Evolutionary conservation across 2,329 filamentous ascomycete genomes (phyloP).

Genomic region (Blastomyces percursus): DNA sequence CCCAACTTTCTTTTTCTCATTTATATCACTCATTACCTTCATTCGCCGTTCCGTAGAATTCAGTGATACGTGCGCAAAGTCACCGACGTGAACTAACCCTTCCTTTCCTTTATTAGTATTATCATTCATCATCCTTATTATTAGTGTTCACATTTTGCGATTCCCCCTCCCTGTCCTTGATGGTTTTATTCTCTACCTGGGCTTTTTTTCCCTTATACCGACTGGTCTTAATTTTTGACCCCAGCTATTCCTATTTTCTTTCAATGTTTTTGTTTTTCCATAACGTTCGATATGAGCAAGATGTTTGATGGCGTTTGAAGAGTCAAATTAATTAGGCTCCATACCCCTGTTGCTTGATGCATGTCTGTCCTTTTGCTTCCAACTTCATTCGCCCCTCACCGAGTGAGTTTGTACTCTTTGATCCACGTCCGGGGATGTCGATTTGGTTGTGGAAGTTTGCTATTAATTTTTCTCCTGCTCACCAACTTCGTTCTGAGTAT

Average conservation of each 20-base stretch:
- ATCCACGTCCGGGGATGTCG: neutral
- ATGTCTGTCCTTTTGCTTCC: neutral
- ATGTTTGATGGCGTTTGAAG: conserved; percentile 2
- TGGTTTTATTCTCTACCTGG: neutral
- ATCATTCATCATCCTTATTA: neutral
- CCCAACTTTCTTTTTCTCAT: neutral
- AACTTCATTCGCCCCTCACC: neutral
- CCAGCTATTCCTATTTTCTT: neutral
- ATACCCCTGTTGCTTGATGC: neutral
- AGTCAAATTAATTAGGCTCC: neutral
- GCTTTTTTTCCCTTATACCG: neutral
- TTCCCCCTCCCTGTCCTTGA: neutral
- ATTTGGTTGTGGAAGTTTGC: neutral
- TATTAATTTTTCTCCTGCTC: neutral
- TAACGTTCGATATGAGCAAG: conserved; percentile 5
- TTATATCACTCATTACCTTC: conserved; percentile 4
- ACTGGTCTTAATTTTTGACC: conserved; percentile 1
- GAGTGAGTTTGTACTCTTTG: neutral
- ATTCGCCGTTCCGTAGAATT: neutral
- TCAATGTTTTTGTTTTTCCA: neutral
- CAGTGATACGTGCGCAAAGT: neutral
- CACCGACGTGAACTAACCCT: neutral
- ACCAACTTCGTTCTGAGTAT: neutral
- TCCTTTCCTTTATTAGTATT: neutral
- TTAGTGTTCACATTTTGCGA: neutral